Evolutionary conservation across 2,329 filamentous ascomycete genomes (phyloP), one percentile per base, ranked within the genome.

Genomic region (Zymoseptoria passerinii): DNA sequence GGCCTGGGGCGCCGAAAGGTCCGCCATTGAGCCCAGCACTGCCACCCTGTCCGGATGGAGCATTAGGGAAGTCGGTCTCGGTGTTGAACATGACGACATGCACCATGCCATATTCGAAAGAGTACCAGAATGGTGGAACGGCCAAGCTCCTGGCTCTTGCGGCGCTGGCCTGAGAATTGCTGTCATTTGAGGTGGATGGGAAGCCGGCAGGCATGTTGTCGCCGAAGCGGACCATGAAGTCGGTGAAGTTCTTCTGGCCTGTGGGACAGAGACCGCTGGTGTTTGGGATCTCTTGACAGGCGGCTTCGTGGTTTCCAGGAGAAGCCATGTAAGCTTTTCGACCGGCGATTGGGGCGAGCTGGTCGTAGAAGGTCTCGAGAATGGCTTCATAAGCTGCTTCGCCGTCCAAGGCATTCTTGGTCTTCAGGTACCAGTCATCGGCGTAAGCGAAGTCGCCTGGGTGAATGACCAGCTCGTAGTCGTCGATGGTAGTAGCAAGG

Each of bases 221-320:
- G 10, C 78, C 77, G 65, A 81, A 84, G 28, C 81, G 78, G 61
- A 77, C 78, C 74, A 80, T 76, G 69, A 81, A 84, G 60, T 83
- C 82, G 3, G 81, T 84, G 67, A 84, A 85, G 70, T 85, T 85
- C 63, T 74, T 78, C 66, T 85, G 82, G 5, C 82, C 82, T 1
- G 73, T 70, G 0, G 77, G 76, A 63, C 80, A 82, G 1, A 77
- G 63, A 6, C 65, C 64, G 5, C 68, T 69, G 9, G 70, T 70
- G 56, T 68, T 65, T 1, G 72, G 70, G 8, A 79, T 65, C 65
- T 80, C 77, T 58, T 74, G 66, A 66, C 82, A 84, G 50, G 73
- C 71, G 0, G 82, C 81, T 67, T 85, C 83, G 67, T 85, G 82
- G 68, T 85, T 85, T 0, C 83, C 83, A 0, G 81, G 81, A 18